phyloP scores from a whole-genome alignment of 1,284 basidiomycete genomes.

The Microbotryum scabiosae region DNA sequence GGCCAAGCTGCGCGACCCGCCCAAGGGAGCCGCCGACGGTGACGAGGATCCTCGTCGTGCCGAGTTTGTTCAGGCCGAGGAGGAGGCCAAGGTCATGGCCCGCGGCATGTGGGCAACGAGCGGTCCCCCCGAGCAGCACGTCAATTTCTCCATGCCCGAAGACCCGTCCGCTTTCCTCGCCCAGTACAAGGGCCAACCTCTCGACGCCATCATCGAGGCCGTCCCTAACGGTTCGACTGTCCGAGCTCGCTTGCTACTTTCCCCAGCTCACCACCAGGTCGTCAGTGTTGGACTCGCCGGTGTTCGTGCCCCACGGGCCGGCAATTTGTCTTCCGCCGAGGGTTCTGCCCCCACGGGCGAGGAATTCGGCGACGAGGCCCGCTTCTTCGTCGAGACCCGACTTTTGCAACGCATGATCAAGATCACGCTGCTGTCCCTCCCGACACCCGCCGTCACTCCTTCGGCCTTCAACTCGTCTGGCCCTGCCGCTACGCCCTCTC shows the following conservation, averaged over 20 bases:
- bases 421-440: conserved; percentile 78
- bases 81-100: conserved; percentile 57
- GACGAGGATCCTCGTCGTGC: conserved; percentile 39
- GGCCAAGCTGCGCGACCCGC: conserved; percentile 79
- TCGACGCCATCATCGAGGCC: conserved; percentile 88
- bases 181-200: conserved; percentile 79
- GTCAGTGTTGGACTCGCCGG: conserved; percentile 77
- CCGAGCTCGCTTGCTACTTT: conserved; percentile 77
- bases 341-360: conserved; percentile 24
- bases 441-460: conserved; percentile 58
- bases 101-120: conserved; percentile 55
- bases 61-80: conserved; percentile 46
- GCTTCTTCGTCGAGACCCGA: conserved; percentile 87
- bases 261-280: conserved; percentile 78
- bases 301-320: conserved; percentile 66
- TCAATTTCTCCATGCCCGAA: conserved; percentile 78
- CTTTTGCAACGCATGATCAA: conserved; percentile 82
- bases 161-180: conserved; percentile 81
- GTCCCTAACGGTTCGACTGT: conserved; percentile 89
- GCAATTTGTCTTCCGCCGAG: conserved; percentile 34
- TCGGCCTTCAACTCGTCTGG: conserved; percentile 64
- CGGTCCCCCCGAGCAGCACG: conserved; percentile 42
- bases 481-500: conserved; percentile 51
- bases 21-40: conserved; percentile 54
- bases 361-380: conserved; percentile 55